Evolutionary conservation across 306 rosid genomes (phyloP).

Genomic region (Lupinus albus): DNA sequence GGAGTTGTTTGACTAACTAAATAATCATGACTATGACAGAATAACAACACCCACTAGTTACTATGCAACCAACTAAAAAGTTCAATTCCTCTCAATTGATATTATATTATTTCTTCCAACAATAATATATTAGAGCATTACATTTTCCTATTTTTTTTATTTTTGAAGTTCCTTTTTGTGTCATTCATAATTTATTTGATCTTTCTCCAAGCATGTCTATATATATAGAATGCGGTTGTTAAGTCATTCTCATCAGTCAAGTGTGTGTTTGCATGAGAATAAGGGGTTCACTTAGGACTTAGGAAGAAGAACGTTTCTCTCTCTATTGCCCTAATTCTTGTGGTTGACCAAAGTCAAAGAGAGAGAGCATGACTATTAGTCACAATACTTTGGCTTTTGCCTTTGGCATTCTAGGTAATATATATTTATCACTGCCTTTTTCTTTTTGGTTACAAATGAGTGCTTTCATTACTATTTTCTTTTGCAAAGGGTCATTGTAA

Average conservation of each 20-base stretch:
- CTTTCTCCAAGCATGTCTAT: slow-evolving; percentile 20
- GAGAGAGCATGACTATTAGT: slow-evolving; percentile 45
- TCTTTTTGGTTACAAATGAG: too few species aligned
- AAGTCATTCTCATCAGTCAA: slow-evolving; percentile 26
- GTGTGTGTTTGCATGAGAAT: slow-evolving; percentile 47
- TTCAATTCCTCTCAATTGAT: slow-evolving; percentile 27
- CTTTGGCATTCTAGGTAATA: slow-evolving; percentile 75
- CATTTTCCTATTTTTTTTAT: not conserved
- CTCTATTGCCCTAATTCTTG: slow-evolving; percentile 34
- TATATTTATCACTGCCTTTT: too few species aligned
- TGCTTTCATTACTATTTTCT: too few species aligned
- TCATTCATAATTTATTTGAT: not conserved
- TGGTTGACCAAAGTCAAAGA: not conserved
- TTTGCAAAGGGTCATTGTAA: too few species aligned
- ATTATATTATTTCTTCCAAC: too few species aligned
- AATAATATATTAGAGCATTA: not conserved
- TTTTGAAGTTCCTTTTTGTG: not conserved
- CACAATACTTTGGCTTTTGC: slow-evolving; percentile 58
- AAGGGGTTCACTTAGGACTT: slow-evolving; percentile 19
- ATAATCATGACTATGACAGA: too few species aligned
- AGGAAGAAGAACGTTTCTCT: slow-evolving; percentile 36
- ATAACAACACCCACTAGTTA: too few species aligned
- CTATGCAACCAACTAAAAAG: slow-evolving; percentile 52
- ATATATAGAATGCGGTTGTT: slow-evolving; percentile 22
- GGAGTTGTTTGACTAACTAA: too few species aligned